Base-by-base conservation (phyloP, 2,329 filamentous ascomycete species). In the Emergomyces africanus region DNA sequence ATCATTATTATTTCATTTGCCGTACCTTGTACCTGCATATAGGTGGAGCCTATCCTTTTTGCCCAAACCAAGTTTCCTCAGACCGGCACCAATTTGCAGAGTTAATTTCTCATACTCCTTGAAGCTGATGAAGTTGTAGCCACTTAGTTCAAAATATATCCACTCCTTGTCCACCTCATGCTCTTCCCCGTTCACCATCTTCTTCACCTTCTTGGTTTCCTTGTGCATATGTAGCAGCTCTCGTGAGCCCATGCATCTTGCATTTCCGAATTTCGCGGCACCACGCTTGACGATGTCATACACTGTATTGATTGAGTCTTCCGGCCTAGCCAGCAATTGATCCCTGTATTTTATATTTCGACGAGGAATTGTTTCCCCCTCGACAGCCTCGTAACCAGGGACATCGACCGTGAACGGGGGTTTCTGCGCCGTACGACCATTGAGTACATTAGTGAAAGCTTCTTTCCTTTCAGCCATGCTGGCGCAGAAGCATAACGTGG, bases 191-290 rank as follows among this genome's bases (percentile, higher is more conserved):
- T 95, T 88, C 60, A 95, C 78, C 57, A 89, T 80, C 81, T 95
- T 95, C 80, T 90, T 87, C 66, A 95, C 78, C 81, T 89, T 92
- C 78, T 92, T 95, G 66, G 81, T 85, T 79, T 96, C 90, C 67
- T 82, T 82, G 74, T 95, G 90, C 54, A 85, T 83, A 73, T 86
- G 79, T 74, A 95, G 73, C 59, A 95, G 80, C 72, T 83, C 86
- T 63, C 90, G 84, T 67, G 79, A 80, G 65, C 87, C 90, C 62
- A 88, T 78, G 61, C 84, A 84, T 60, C 81, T 79, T 68, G 84
- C 80, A 68, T 83, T 80, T 61, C 81, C 80, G 68, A 83, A 85
- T 62, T 81, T 73, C 57, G 77, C 77, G 46, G 87, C 86, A 65
- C 85, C 85, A 65, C 84, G 81, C 68, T 81, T 81, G 68, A 95